Conservation (phyloP, 768 basidiomycete species). For the Boletus vermiculosoides region DNA sequence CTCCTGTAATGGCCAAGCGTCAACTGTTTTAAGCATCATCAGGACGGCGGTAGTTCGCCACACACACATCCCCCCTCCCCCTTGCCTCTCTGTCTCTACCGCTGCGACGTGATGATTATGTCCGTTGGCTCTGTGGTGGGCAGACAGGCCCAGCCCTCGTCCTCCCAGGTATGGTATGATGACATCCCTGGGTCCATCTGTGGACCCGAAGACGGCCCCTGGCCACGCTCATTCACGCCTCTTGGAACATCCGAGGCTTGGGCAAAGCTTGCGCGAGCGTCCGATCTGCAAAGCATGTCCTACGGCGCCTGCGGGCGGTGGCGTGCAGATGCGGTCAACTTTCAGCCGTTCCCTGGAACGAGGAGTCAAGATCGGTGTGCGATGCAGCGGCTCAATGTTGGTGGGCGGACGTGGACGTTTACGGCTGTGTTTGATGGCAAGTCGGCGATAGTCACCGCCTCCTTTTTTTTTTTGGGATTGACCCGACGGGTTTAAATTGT, state of each 20-base stretch:
- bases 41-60: constrained; percentile 6
- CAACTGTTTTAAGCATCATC: constrained; percentile 29
- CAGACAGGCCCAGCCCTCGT: constrained; percentile 15
- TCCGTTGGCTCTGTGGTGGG: constrained; percentile 17
- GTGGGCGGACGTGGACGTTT: constrained; percentile 58
- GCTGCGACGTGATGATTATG: constrained; percentile 14
- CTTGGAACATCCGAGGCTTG: constrained; percentile 53
- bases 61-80: not conserved
- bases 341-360: constrained; percentile 57
- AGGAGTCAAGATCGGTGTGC: constrained; percentile 66
- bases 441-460: constrained; percentile 19
- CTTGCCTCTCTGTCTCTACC: not conserved
- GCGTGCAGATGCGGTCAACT: constrained; percentile 62
- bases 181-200: constrained; percentile 64
- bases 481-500: constrained; percentile 4
- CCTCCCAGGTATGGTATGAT: constrained; percentile 50
- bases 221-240: constrained; percentile 58
- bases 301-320: constrained; percentile 39
- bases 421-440: constrained; percentile 71
- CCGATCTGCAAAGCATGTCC: constrained; percentile 47
- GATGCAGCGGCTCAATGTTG: constrained; percentile 53
- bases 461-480: not conserved
- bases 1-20: constrained; percentile 28
- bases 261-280: constrained; percentile 48
- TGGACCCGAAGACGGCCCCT: constrained; percentile 62